phyloP scores from a whole-genome alignment of 129 eudicot genomes.

The Arctium lappa region DNA sequence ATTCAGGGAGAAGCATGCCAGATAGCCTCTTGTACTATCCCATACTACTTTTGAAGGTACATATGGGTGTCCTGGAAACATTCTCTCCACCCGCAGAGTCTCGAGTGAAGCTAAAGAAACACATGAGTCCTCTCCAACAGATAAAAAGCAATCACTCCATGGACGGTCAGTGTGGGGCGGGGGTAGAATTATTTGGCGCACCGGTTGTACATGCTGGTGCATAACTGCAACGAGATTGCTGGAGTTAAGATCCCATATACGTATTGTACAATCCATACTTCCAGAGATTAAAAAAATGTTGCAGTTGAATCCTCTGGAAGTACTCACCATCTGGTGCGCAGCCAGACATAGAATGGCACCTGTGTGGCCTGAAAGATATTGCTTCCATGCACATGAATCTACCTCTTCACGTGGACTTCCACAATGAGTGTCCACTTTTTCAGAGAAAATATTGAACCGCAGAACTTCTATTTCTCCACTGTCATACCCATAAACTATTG shows the following conservation, averaged over 20 bases:
- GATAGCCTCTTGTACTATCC: slow-evolving; percentile 79
- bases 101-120: slow-evolving; percentile 78
- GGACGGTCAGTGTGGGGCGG: slow-evolving; percentile 63
- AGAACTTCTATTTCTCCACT: slow-evolving; percentile 78
- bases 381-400: slow-evolving; percentile 49
- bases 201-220: slow-evolving; percentile 98
- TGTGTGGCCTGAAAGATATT: slow-evolving; percentile 70
- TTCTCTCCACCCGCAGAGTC: slow-evolving; percentile 81
- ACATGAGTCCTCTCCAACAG: slow-evolving; percentile 86
- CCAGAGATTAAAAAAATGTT: slow-evolving; percentile 70
- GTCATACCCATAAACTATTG: slow-evolving; percentile 83
- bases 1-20: slow-evolving; percentile 77
- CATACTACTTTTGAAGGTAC: slow-evolving; percentile 77
- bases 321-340: slow-evolving; percentile 62
- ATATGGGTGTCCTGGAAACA: slow-evolving; percentile 89
- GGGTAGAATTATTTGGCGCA: slow-evolving; percentile 76
- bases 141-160: slow-evolving; percentile 90
- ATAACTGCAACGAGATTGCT: slow-evolving; percentile 57
- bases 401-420: slow-evolving; percentile 29
- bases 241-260: slow-evolving; percentile 93
- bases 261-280: slow-evolving; percentile 86
- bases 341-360: slow-evolving; percentile 90
- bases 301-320: slow-evolving; percentile 34
- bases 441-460: slow-evolving; percentile 51
- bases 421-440: slow-evolving; percentile 28